Evolutionary conservation across 345 rosid species (phyloP), one percentile per base, ranked within the genome.

Genomic region (Euphorbia peplus): DNA sequence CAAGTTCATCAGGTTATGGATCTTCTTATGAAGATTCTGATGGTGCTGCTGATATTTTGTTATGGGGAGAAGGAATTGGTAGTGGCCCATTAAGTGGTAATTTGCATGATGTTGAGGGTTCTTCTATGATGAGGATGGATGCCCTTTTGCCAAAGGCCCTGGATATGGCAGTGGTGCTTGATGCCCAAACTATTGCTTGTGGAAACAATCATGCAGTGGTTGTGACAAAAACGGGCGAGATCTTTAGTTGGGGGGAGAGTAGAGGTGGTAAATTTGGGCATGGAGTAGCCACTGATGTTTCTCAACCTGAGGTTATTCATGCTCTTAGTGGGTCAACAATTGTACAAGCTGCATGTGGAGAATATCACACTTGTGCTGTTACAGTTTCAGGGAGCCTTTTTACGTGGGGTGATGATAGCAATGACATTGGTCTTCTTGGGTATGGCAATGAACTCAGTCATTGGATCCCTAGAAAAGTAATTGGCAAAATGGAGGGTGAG

Each of bases 221-320:
- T 68, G 86, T 90, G 60, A 90, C 89, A 57, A 88, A 83, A 74
- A 84, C 86, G 68, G 98, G 96, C 53, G 87, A 88, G 71, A 86
- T 88, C 73, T 90, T 87, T 68, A 90, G 95, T 66, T 92, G 97
- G 98, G 98, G 98, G 16, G 90, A 88, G 63, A 95, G 84, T 66
- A 68, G 66, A 58, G 93, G 95, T 48, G 98, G 98, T 29, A 86
- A 88, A 83, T 93, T 92, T 59, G 98, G 98, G 59, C 95, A 88
- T 77, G 97, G 98, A 42, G 22, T 74, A 73, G 93, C 84, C 48
- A 78, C 69, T 5, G 81, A 90, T 74, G 68, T 82, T n/a, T 81
- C 82, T 41, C 73, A 72, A n/a, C 97, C 97, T 58, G 85, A 83
- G 85, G 82, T 83, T 69, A 76, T 90, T 54, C 83, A 81, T 70